Conservation (phyloP, 805 yeast species). For the Spathaspora girioi region DNA sequence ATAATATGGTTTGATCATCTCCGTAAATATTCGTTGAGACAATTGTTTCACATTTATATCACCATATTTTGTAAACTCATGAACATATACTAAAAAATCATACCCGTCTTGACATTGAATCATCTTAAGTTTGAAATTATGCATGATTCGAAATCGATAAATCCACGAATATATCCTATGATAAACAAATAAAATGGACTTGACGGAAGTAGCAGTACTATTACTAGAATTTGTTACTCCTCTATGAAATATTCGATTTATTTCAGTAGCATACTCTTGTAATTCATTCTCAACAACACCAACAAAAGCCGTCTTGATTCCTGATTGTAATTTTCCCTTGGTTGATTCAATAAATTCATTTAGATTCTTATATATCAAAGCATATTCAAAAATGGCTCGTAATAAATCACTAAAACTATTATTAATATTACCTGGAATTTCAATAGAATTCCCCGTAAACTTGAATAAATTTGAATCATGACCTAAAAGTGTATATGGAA, state of each 20-base stretch:
- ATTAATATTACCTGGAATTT: constrained; percentile 51
- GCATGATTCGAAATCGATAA: constrained; percentile 53
- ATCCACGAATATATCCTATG: constrained; percentile 48
- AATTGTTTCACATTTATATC: constrained; percentile 49
- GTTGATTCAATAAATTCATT: constrained; percentile 22
- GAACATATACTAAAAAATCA: constrained; percentile 52
- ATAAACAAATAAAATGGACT: constrained; percentile 30
- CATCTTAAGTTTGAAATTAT: constrained; percentile 34
- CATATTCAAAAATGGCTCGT: constrained; percentile 64
- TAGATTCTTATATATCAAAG: constrained; percentile 56
- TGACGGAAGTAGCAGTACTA: neutral
- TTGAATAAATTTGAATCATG: constrained; percentile 57
- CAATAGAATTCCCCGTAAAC: constrained; percentile 25
- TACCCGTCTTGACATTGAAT: constrained; percentile 38
- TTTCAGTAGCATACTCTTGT: constrained; percentile 26
- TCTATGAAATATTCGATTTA: constrained; percentile 30
- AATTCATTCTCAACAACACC: constrained; percentile 44
- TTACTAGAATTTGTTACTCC: neutral
- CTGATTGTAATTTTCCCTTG: constrained; percentile 34
- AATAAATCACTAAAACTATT: constrained; percentile 55
- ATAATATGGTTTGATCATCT: constrained; percentile 56
- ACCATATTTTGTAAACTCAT: constrained; percentile 56
- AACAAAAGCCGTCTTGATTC: constrained; percentile 60
- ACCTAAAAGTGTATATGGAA: constrained; percentile 58
- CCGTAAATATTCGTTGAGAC: constrained; percentile 41